Evolutionary conservation across 495 filamentous ascomycete genomes (phyloP).

Genomic region (Rostrohypoxylon terebratum): DNA sequence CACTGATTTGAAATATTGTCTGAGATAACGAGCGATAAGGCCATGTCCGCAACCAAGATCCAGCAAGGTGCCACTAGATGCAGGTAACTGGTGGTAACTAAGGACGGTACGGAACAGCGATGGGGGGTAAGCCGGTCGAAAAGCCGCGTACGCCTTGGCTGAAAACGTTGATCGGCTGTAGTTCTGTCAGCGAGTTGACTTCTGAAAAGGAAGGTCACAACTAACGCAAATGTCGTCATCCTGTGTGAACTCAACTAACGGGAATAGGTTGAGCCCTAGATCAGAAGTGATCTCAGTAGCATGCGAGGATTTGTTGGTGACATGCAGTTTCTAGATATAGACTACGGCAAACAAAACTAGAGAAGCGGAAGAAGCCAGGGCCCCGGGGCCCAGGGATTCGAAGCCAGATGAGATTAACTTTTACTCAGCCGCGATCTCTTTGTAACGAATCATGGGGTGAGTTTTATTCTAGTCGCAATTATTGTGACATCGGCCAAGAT

Average conservation of each 20-base stretch:
- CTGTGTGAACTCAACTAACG: conserved; percentile 17
- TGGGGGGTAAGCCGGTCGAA: conserved; percentile 72
- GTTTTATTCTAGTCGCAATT: conserved; percentile 10
- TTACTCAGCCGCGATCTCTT: conserved; percentile 35
- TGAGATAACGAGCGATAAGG: conserved; percentile 65
- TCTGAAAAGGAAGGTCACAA: conserved; percentile 38
- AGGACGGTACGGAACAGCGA: conserved; percentile 66
- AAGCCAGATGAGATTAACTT: conserved; percentile 15
- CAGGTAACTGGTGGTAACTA: conserved; percentile 59
- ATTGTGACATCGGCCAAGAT: conserved; percentile 25
- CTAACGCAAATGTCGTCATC: conserved; percentile 64
- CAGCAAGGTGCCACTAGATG: conserved; percentile 55
- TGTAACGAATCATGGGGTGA: conserved; percentile 7
- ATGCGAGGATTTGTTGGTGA: conserved; percentile 19
- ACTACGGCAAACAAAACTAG: conserved; percentile 6
- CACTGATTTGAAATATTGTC: conserved; percentile 60
- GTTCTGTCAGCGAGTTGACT: conserved; percentile 52
- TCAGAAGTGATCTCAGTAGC: conserved; percentile 7
- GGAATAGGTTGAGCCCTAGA: conserved; percentile 34
- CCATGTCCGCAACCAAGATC: conserved; percentile 74
- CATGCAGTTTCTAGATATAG: conserved; percentile 17
- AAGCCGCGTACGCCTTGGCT: conserved; percentile 67
- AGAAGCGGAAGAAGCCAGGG: neutral
- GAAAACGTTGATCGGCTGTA: conserved; percentile 61
- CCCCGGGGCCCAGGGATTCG: conserved; percentile 14